Evolutionary conservation across 1,284 basidiomycete genomes (phyloP).

Genomic region (Fomitopsis schrenkii): DNA sequence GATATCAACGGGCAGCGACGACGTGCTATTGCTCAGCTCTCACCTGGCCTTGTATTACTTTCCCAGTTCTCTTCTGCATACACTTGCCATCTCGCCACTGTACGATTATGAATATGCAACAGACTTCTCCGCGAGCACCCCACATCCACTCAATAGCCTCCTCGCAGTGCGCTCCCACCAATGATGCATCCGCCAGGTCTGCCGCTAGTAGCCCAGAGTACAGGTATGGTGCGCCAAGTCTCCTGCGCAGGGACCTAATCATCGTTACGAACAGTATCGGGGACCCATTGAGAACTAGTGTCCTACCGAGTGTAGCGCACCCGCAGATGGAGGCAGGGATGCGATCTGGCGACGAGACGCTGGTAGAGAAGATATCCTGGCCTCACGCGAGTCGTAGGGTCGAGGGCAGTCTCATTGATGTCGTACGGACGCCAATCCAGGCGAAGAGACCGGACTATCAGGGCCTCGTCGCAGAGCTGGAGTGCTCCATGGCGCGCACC

Average conservation of each 20-base stretch:
- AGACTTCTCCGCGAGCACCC: too few relatives aligned
- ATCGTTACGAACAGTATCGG: background rate
- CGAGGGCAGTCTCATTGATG: background rate
- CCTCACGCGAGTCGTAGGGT: background rate
- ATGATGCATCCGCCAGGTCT: background rate
- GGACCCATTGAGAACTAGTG: background rate
- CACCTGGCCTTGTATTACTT: too few relatives aligned
- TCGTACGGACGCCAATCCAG: background rate
- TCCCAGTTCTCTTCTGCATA: too few relatives aligned
- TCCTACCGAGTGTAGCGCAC: background rate
- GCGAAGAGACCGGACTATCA: conserved; percentile 1
- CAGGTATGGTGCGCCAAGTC: background rate
- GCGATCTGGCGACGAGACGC: background rate
- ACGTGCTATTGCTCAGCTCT: too few relatives aligned
- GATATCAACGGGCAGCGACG: too few relatives aligned
- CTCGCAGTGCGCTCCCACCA: too few relatives aligned
- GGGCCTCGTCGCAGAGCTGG: conserved; percentile 5
- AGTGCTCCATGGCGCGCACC: conserved; percentile 4
- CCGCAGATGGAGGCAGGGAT: background rate
- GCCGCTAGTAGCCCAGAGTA: background rate
- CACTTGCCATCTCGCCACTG: too few relatives aligned
- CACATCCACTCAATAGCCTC: too few relatives aligned
- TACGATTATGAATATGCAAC: too few relatives aligned
- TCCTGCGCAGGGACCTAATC: background rate
- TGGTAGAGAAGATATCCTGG: conserved; percentile 9